These are phyloP conservation scores for Volvariella volvacea DNA, from an alignment of 1,284 basidiomycete genomes.

Conservation along the genomic window DNA sequence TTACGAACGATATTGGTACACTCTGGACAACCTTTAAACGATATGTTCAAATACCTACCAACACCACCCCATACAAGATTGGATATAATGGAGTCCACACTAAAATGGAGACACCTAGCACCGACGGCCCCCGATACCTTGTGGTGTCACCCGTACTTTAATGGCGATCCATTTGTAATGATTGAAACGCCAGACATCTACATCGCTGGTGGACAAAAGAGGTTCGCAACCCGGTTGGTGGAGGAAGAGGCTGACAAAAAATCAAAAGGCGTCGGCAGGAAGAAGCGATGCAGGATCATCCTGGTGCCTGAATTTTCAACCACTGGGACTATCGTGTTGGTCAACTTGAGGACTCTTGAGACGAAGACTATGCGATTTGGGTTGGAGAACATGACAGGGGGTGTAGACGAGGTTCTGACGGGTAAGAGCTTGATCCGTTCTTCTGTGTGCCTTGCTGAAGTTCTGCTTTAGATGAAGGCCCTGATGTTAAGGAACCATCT, in stretches of 20 bases:
- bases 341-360: constrained; percentile 47
- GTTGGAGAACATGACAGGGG: constrained; percentile 28
- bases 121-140: constrained; percentile 98
- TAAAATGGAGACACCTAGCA: constrained; percentile 93
- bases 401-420: constrained; percentile 12
- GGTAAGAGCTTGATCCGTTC: too few species aligned
- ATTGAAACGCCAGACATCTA: constrained; percentile 83
- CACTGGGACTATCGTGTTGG: constrained; percentile 53
- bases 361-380: constrained; percentile 40
- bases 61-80: constrained; percentile 63
- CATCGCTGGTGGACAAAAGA: constrained; percentile 88
- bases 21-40: constrained; percentile 90
- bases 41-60: constrained; percentile 90
- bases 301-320: constrained; percentile 80
- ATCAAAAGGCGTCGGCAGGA: constrained; percentile 18
- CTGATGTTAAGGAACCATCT: too few species aligned
- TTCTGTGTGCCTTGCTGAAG: too few species aligned
- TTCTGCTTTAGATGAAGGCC: too few species aligned
- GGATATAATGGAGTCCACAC: constrained; percentile 70
- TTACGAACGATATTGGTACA: constrained; percentile 68
- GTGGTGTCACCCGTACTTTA: constrained; percentile 95
- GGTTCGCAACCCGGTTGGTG: constrained; percentile 71
- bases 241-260: constrained; percentile 24
- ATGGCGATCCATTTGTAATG: constrained; percentile 87
- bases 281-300: constrained; percentile 65